Evolutionary conservation across 371 early-diverging fungal species (phyloP).

Genomic region (Zychaea mexicana): DNA sequence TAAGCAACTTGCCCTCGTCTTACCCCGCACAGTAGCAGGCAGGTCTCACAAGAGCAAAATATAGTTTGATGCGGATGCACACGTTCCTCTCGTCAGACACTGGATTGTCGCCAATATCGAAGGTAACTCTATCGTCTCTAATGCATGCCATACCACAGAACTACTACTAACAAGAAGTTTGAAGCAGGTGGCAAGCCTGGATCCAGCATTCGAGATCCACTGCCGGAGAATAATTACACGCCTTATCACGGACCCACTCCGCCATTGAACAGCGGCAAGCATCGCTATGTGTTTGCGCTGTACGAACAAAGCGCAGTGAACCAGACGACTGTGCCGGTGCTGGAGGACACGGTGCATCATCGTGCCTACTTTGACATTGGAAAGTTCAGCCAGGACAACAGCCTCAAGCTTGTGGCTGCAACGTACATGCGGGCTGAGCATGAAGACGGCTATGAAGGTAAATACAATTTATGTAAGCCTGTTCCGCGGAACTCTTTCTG

Average conservation of each 20-base stretch:
- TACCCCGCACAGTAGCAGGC: too few species aligned
- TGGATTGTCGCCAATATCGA: constrained; percentile 35
- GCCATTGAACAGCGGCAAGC: constrained; percentile 11
- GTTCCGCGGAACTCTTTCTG: not conserved
- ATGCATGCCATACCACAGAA: too few species aligned
- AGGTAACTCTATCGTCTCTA: not conserved
- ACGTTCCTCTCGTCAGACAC: constrained; percentile 28
- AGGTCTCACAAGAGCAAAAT: too few species aligned
- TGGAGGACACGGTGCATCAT: constrained; percentile 9
- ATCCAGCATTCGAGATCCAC: constrained; percentile 4
- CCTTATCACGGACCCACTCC: constrained; percentile 25
- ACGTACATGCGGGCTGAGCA: constrained; percentile 20
- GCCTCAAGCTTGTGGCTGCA: constrained; percentile 24
- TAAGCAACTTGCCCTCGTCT: too few species aligned
- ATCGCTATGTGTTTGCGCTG: constrained; percentile 30
- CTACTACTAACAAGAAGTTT: not conserved
- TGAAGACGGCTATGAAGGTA: constrained; percentile 21
- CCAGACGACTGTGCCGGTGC: constrained; percentile 8
- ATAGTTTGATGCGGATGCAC: constrained; percentile 30
- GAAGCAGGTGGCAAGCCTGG: constrained; percentile 15
- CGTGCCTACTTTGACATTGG: constrained; percentile 17
- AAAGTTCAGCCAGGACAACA: constrained; percentile 20
- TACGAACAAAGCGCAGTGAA: constrained; percentile 24
- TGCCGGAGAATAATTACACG: constrained; percentile 14
- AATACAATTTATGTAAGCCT: not conserved